phyloP scores from a whole-genome alignment of 2,329 filamentous ascomycete species.

The Dothideomycetes sp. region DNA sequence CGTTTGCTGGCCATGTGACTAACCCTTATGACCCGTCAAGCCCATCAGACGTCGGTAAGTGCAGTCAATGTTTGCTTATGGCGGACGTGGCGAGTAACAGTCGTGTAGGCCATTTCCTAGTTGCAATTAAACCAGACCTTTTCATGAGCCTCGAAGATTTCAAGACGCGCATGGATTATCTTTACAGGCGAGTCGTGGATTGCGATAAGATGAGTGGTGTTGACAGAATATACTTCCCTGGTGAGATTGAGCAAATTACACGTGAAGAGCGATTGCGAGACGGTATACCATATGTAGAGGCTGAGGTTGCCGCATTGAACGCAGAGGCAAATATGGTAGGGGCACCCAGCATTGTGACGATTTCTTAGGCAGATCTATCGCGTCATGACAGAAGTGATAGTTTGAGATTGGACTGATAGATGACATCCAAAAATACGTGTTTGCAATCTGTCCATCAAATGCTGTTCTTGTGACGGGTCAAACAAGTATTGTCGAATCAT shows the following conservation, averaged over 20 bases:
- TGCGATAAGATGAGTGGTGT: constrained; percentile 43
- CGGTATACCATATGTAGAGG: constrained; percentile 39
- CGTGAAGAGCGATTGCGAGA: constrained; percentile 28
- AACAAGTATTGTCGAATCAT: too few species aligned
- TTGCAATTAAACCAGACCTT: constrained; percentile 25
- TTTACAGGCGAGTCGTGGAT: constrained; percentile 43
- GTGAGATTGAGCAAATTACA: constrained; percentile 44
- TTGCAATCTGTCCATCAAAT: too few species aligned
- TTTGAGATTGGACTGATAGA: too few species aligned
- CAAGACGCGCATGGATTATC: constrained; percentile 41
- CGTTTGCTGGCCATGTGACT: constrained; percentile 67
- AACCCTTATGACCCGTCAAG: constrained; percentile 56
- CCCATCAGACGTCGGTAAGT: constrained; percentile 32
- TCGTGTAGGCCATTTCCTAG: constrained; percentile 22
- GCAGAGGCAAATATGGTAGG: constrained; percentile 37
- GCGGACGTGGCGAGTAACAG: too few species aligned
- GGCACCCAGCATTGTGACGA: too few species aligned
- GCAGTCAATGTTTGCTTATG: too few species aligned
- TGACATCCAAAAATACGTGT: too few species aligned
- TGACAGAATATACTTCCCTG: constrained; percentile 46
- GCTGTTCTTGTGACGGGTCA: too few species aligned
- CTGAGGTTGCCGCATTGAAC: constrained; percentile 40
- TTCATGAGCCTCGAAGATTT: constrained; percentile 24
- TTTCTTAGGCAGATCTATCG: too few species aligned
- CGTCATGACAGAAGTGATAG: too few species aligned